Evolutionary conservation across 176 grass and related monocot species (phyloP).

Genomic region (Pontederia paniculata): DNA sequence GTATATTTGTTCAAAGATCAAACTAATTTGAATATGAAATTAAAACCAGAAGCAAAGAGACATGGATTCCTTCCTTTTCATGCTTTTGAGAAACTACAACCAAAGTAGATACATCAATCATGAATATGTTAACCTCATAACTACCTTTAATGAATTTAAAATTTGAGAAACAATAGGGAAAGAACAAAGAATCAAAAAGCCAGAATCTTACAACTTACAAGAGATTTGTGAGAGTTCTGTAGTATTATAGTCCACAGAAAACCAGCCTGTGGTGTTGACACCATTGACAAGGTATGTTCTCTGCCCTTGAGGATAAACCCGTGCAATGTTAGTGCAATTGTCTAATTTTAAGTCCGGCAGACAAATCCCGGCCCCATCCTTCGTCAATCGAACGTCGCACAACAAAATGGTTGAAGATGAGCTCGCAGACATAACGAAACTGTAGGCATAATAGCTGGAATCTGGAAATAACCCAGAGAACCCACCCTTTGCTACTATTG

Average conservation of each 20-base stretch:
- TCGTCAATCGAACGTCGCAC: conserved; percentile 75
- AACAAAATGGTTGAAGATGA: conserved; percentile 38
- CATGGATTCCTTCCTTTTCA: too few species aligned
- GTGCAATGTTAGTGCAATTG: conserved; percentile 47
- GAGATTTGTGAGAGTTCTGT: conserved; percentile 35
- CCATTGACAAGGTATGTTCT: too few species aligned
- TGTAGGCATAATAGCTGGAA: conserved; percentile 45
- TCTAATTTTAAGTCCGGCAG: conserved; percentile 59
- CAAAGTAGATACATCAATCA: too few species aligned
- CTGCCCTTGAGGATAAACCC: conserved; percentile 13
- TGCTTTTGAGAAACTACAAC: too few species aligned
- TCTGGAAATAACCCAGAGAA: conserved; percentile 81
- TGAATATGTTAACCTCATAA: too few species aligned
- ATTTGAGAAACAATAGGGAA: too few species aligned
- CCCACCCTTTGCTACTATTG: conserved; percentile 62
- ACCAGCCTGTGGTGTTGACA: conserved; percentile 47
- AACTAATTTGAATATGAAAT: too few species aligned
- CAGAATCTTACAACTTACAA: conserved; percentile 31
- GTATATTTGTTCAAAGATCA: too few species aligned
- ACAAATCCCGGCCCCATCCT: conserved; percentile 64
- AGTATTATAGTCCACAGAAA: conserved; percentile 57
- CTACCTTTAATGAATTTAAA: too few species aligned
- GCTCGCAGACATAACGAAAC: conserved; percentile 28
- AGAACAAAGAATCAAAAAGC: too few species aligned
- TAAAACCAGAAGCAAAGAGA: too few species aligned